These are phyloP conservation scores for Quercus robur DNA, from an alignment of 306 rosid genomes.

Conservation along the genomic window DNA sequence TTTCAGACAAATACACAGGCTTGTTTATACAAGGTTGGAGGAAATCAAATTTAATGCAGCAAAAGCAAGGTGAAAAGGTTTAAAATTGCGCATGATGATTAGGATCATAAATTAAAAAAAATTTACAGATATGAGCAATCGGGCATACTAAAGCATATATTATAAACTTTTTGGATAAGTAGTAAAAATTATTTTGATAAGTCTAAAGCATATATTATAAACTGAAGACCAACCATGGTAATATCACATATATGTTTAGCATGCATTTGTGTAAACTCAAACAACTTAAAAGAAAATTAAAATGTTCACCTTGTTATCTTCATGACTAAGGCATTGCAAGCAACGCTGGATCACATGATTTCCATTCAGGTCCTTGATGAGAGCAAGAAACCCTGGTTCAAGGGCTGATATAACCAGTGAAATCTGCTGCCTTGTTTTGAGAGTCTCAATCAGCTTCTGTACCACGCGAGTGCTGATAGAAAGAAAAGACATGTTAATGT, in stretches of 20 bases:
- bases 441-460: constrained; percentile 67
- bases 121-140: background rate
- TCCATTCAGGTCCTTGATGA: constrained; percentile 62
- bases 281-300: background rate
- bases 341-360: constrained; percentile 71
- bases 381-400: constrained; percentile 59
- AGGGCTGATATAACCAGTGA: constrained; percentile 50
- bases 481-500: constrained; percentile 2
- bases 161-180: background rate
- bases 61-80: background rate
- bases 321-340: constrained; percentile 48
- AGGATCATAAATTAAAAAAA: background rate
- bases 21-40: background rate
- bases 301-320: constrained; percentile 45
- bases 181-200: no score
- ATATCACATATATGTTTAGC: constrained; percentile 2
- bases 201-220: background rate
- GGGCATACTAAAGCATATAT: background rate
- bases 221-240: background rate
- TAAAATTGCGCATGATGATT: background rate
- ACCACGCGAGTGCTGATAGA: constrained; percentile 64
- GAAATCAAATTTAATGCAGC: background rate
- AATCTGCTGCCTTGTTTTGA: constrained; percentile 50
- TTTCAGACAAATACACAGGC: background rate
- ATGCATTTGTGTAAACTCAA: background rate